phyloP scores from a whole-genome alignment of 139 green algal species.

The Picocystis salinarum region DNA sequence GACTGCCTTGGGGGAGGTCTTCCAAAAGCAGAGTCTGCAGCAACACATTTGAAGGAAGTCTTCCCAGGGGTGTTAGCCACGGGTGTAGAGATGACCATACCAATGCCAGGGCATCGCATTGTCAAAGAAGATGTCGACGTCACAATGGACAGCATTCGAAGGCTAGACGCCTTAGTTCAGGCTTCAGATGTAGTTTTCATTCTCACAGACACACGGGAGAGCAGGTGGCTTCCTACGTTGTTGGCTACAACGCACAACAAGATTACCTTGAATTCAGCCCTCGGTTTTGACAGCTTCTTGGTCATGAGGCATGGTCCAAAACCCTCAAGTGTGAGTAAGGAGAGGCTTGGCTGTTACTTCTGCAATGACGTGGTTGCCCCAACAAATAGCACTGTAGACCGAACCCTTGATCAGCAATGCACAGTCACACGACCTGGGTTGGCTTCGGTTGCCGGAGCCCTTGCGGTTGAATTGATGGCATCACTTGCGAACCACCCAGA shows the following conservation, averaged over 20 bases:
- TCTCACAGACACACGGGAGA: constrained; percentile 88
- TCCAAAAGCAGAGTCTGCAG: constrained; percentile 71
- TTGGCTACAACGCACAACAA: constrained; percentile 37
- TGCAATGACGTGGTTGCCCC: constrained; percentile 96
- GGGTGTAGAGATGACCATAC: constrained; percentile 42
- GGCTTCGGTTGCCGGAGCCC: constrained; percentile 57
- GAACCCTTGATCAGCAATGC: constrained; percentile 91
- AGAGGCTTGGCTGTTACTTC: constrained; percentile 91
- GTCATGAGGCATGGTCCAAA: constrained; percentile 38
- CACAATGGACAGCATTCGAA: constrained; percentile 28
- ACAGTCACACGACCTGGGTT: constrained; percentile 80
- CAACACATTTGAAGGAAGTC: constrained; percentile 43
- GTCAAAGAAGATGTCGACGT: background rate
- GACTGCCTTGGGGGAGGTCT: constrained; percentile 72
- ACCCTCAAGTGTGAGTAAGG: constrained; percentile 2
- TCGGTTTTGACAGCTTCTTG: constrained; percentile 81
- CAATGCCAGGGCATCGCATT: constrained; percentile 78
- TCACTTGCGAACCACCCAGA: constrained; percentile 51
- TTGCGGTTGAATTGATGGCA: constrained; percentile 77
- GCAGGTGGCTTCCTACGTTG: constrained; percentile 73
- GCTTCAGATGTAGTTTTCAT: constrained; percentile 76
- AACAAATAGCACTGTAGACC: constrained; percentile 57
- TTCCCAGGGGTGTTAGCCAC: constrained; percentile 32
- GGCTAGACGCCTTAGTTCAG: constrained; percentile 24
- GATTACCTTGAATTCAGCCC: constrained; percentile 70